Evolutionary conservation across 495 filamentous ascomycete genomes (phyloP).

Genomic region (Lepraria neglecta): DNA sequence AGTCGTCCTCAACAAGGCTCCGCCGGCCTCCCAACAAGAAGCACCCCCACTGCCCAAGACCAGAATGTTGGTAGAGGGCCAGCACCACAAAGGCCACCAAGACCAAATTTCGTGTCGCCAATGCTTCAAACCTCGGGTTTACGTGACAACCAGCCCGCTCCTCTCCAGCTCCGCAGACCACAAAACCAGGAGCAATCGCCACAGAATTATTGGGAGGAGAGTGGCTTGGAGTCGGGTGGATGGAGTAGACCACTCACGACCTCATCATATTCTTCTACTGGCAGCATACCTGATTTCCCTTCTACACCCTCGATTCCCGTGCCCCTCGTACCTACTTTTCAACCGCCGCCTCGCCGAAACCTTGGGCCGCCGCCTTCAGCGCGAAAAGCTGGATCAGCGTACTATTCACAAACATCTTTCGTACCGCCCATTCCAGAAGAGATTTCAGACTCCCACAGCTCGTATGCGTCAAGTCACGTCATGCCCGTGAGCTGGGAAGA

Average conservation of each 20-base stretch:
- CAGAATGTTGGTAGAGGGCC: slow-evolving; percentile 46
- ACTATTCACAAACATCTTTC: slow-evolving; percentile 62
- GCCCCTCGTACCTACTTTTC: slow-evolving; percentile 23
- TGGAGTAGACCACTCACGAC: slow-evolving; percentile 30
- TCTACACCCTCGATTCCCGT: slow-evolving; percentile 29
- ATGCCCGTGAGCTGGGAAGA: slow-evolving; percentile 68
- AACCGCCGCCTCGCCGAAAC: slow-evolving; percentile 30
- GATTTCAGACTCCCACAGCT: slow-evolving; percentile 56
- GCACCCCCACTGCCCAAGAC: slow-evolving; percentile 27
- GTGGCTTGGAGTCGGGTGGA: slow-evolving; percentile 38
- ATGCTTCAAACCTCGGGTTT: slow-evolving; percentile 42
- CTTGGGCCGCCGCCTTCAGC: slow-evolving; percentile 50
- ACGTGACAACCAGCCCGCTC: slow-evolving; percentile 44
- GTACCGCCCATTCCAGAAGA: slow-evolving; percentile 91
- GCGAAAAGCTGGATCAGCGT: slow-evolving; percentile 66
- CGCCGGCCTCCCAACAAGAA: slow-evolving; percentile 23
- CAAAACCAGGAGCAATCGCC: slow-evolving; percentile 27
- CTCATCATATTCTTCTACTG: slow-evolving; percentile 33
- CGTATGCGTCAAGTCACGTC: slow-evolving; percentile 74
- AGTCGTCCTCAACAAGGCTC: slow-evolving; percentile 25
- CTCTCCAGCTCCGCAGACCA: slow-evolving; percentile 47
- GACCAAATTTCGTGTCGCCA: slow-evolving; percentile 54
- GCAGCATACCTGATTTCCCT: slow-evolving; percentile 46
- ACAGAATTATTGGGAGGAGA: slow-evolving; percentile 31
- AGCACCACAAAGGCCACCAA: slow-evolving; percentile 61